Base-by-base conservation (phyloP, 345 rosid genomes). In the Euclidium syriacum region DNA sequence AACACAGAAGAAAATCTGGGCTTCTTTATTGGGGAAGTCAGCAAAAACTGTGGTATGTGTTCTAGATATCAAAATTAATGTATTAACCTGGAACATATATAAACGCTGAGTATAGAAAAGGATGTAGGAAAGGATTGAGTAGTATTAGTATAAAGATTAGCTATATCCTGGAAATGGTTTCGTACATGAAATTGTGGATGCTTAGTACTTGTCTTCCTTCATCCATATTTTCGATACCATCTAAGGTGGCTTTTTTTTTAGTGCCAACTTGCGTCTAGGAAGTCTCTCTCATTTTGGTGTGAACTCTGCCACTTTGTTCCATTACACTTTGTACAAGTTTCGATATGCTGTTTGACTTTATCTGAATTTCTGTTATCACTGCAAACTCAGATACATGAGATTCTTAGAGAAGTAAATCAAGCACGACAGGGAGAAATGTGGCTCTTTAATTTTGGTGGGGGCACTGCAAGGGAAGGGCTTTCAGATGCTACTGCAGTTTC, bases 41-140 rank as follows among this genome's bases (percentile, higher is more conserved):
- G 83, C 91, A 32, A 89, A 85, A 65, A 67, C 83, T 48, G 43
- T 86, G 96, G 98, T 91, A 79, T 55, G 62, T 70, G 56, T 68
- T 20, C 43, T 58, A 24, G 59, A 61, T 63, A 23, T 62, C 32
- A 14, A 29, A 8, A 10, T 42, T 33, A n/a, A 33, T 8, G 47
- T 30, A 43, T 60, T 60, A n/a, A 11, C 36, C 24, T 22, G 61
- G 6, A 58, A 27, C 26, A 41, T 29, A 6, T 39, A n/a, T 26
- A 17, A 15, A 11, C 16, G 43, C 12, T 42, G 7, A 27, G 4
- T 23, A 35, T 10, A 10, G 5, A 27, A 5, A 24, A 19, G 33
- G 15, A 33, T 22, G 44, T 24, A 39, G 20, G 26, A 2, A 26
- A 6, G 27, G 51, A 17, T 58, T 59, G 14, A 33, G 1, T 48